Evolutionary conservation across 2,329 filamentous ascomycete genomes (phyloP), one percentile per base, ranked within the genome.

Genomic region (Cytospora piceicola): DNA sequence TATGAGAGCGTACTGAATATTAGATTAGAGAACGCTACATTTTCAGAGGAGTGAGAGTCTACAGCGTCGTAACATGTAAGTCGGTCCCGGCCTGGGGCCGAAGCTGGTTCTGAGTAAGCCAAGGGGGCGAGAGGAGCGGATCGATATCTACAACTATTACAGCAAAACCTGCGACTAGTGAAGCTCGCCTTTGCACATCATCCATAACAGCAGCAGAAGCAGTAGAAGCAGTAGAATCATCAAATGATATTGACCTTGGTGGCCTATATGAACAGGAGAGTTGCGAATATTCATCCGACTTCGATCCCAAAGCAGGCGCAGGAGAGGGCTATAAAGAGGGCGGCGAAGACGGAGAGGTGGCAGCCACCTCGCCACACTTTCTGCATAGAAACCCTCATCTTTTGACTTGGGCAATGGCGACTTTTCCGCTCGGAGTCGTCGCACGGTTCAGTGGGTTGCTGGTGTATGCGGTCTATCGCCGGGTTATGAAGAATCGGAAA

Each of bases 131-230:
- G 52, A 54, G 27, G 24, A 54, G 27, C 52, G 24, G 52, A 29
- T 30, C 52, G 52, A 54, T 54, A 54, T 54, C 52, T 27, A 54
- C 52, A 54, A 14, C 22, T 54, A 53, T 27, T 46, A 46, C 20
- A 46, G 39, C 39, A 46, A 55, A 20, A 32, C 6, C 27, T 32
- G 27, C 22, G 52, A 55, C 52, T 32, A 30, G 52, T 32, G n/a
- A 20, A 55, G 52, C 52, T 55, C 27, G 27, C 27, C 9, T 34
- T 17, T 55, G 27, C 52, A 29, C 52, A 55, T 20, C 52, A 32
- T 55, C 52, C 52, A 30, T 27, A 32, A n/a, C 27, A 55, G 52
- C 27, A 55, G 52, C 52, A 55, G 52, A 29, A 55, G 27, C 52
- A 30, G 27, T 29, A 55, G 52, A 29, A 55, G 27, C 52, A 30